phyloP scores from a whole-genome alignment of 192 early-diverging fungal species.

The Physocladia obscura region DNA sequence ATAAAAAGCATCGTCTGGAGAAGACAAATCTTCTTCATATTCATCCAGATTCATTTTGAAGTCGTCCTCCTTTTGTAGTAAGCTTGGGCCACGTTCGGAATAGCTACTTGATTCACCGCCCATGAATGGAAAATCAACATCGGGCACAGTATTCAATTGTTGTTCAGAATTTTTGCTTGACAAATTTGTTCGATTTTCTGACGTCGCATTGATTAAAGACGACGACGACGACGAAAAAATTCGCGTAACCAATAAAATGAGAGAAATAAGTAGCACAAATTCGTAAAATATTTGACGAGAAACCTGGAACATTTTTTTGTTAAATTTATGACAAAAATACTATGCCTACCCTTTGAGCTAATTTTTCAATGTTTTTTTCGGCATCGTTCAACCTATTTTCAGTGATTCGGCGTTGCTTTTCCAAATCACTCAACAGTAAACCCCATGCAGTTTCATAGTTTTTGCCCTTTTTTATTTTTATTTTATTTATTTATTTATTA shows the following conservation, averaged over 20 bases:
- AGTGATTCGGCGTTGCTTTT: constrained; percentile 6
- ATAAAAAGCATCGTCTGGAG: background rate
- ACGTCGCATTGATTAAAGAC: background rate
- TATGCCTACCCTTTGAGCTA: constrained; percentile 21
- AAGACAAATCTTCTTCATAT: background rate
- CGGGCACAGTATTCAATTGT: background rate
- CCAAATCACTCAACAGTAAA: constrained; percentile 26
- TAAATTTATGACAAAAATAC: background rate
- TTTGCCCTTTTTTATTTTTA: constrained; percentile 10
- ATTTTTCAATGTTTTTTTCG: constrained; percentile 15
- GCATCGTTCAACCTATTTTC: constrained; percentile 18
- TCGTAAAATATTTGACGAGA: constrained; percentile 31
- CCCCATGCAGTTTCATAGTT: constrained; percentile 31
- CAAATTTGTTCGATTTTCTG: background rate
- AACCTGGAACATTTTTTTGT: constrained; percentile 1
- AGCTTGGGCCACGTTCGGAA: background rate
- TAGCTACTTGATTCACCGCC: background rate
- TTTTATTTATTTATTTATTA: no score
- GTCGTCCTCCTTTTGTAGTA: background rate
- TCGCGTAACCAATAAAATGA: constrained; percentile 14
- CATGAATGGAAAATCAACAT: background rate
- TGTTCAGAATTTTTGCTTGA: background rate
- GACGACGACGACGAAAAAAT: constrained; percentile 10
- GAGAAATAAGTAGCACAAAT: constrained; percentile 20
- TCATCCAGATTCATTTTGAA: background rate